Conservation (phyloP, 345 rosid species). For the Barbarea vulgaris region DNA sequence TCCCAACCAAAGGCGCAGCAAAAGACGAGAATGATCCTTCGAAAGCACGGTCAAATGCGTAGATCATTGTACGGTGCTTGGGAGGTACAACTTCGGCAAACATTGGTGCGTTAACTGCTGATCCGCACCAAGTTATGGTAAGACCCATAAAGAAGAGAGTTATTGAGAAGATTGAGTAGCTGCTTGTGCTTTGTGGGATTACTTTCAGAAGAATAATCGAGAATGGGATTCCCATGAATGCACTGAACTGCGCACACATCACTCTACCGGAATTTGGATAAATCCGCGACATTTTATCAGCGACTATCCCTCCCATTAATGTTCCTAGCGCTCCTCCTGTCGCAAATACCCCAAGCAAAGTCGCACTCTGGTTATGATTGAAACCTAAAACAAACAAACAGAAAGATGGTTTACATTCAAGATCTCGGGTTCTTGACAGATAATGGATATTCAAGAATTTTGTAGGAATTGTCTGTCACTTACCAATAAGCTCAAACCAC, state of each 20-base stretch:
- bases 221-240: conserved; percentile 96
- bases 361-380: conserved; percentile 73
- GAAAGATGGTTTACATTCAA: background rate
- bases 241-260: conserved; percentile 95
- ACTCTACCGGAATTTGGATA: conserved; percentile 83
- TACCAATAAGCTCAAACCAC: conserved; percentile 97
- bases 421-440: background rate
- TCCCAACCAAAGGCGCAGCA: conserved; percentile 97
- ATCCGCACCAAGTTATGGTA: conserved; percentile 84
- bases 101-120: conserved; percentile 91
- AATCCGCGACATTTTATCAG: conserved; percentile 59
- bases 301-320: conserved; percentile 72
- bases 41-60: conserved; percentile 89
- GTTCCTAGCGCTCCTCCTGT: conserved; percentile 80
- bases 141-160: conserved; percentile 85
- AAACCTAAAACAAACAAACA: conserved; percentile 55
- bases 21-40: conserved; percentile 91
- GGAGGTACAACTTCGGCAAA: conserved; percentile 93
- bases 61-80: conserved; percentile 93
- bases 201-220: conserved; percentile 68
- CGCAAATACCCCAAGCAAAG: conserved; percentile 77
- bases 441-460: background rate
- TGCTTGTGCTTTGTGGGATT: conserved; percentile 71
- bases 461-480: conserved; percentile 32
- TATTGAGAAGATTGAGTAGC: conserved; percentile 60